Conservation (phyloP, 345 rosid species). For the Eucalyptus shirleyi region DNA sequence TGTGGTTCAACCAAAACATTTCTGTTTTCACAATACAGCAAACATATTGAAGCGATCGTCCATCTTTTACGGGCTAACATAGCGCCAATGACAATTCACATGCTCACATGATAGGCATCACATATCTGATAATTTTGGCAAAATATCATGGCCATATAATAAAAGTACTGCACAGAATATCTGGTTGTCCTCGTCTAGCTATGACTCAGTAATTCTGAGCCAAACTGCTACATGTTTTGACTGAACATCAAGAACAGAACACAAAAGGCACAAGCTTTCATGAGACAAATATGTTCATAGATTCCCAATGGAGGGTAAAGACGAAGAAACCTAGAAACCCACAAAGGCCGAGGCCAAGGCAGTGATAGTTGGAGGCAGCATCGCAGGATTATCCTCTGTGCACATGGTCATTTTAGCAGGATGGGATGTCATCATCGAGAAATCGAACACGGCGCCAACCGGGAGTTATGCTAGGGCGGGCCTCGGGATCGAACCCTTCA, state of each 20-base stretch:
- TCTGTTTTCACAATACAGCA: background rate
- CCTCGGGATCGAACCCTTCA: background rate
- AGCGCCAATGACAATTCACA: background rate
- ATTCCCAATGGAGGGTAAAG: too few species aligned
- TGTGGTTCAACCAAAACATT: background rate
- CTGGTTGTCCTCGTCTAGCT: too few species aligned
- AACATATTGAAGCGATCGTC: background rate
- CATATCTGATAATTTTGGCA: too few species aligned
- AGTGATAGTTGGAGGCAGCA: slow-evolving; percentile 9
- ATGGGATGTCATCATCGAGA: slow-evolving; percentile 1
- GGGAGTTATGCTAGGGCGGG: slow-evolving; percentile 1
- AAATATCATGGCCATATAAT: too few species aligned
- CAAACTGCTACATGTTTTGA: too few species aligned
- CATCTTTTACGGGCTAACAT: background rate
- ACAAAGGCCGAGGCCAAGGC: background rate
- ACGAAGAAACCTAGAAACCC: background rate
- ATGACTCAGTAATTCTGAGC: too few species aligned
- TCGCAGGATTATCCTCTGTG: background rate
- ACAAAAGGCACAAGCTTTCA: background rate
- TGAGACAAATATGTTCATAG: background rate
- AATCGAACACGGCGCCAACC: background rate
- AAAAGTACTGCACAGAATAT: too few species aligned
- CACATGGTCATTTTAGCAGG: background rate
- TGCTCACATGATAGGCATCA: too few species aligned
- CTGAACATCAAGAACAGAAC: background rate